Percentiles rank a stretch among this genome's conserved stretches.
Conservation (phyloP, 441 rosid species). For the Macaranga tanarius region DNA sequence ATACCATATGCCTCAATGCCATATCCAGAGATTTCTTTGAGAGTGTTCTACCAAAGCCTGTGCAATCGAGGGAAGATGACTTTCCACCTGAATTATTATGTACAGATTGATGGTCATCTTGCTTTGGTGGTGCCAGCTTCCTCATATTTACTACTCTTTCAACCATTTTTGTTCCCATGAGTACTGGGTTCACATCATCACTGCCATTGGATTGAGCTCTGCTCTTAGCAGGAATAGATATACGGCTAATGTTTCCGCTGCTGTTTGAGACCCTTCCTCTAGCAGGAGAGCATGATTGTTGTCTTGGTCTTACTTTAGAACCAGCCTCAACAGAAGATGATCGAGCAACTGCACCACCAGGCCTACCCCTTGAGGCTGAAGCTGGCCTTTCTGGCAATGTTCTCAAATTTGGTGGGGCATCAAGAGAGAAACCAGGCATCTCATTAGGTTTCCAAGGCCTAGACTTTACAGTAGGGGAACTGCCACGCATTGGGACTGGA, state of each 20-base stretch:
- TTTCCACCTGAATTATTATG: slow-evolving; percentile 41
- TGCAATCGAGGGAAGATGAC: slow-evolving; percentile 45
- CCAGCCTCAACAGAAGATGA: slow-evolving; percentile 42
- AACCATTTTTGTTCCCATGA: slow-evolving; percentile 79
- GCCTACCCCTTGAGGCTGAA: slow-evolving; percentile 63
- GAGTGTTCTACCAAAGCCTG: slow-evolving; percentile 72
- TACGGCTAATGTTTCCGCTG: slow-evolving; percentile 26
- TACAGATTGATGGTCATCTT: slow-evolving; percentile 36
- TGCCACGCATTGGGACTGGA: slow-evolving; percentile 43
- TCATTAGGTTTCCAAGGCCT: slow-evolving; percentile 58
- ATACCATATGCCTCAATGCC: slow-evolving; percentile 89
- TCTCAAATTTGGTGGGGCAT: slow-evolving; percentile 52
- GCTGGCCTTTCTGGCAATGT: slow-evolving; percentile 56
- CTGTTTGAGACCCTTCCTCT: slow-evolving; percentile 44
- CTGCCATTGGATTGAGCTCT: slow-evolving; percentile 30
- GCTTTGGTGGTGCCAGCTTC: slow-evolving; percentile 74
- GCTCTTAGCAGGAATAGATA: slow-evolving; percentile 36
- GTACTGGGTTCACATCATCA: slow-evolving; percentile 69
- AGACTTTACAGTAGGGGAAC: slow-evolving; percentile 46
- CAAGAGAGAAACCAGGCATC: slow-evolving; percentile 52
- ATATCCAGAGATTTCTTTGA: slow-evolving; percentile 79
- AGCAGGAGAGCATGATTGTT: slow-evolving; percentile 67
- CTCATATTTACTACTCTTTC: slow-evolving; percentile 95
- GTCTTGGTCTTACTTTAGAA: slow-evolving; percentile 47
- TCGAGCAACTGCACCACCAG: slow-evolving; percentile 35